phyloP scores from a whole-genome alignment of 257 asterid genomes.

The Apocynum venetum region DNA sequence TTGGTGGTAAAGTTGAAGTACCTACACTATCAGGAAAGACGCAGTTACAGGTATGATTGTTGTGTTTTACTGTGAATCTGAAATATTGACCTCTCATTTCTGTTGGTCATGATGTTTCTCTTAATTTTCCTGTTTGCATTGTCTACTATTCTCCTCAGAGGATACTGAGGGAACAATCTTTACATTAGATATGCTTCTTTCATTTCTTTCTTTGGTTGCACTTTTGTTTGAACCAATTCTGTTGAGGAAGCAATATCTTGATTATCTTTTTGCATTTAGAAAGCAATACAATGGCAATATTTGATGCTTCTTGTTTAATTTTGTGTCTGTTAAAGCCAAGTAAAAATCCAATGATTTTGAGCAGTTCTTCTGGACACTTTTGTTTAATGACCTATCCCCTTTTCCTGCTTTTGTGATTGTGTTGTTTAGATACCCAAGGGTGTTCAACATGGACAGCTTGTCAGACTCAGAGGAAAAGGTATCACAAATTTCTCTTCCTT shows the following conservation, averaged over 20 bases:
- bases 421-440: constrained; percentile 79
- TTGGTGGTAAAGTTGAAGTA: constrained; percentile 83
- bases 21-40: constrained; percentile 73
- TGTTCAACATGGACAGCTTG: constrained; percentile 85
- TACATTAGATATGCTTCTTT: neutral
- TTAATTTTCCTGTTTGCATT: neutral
- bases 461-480: constrained; percentile 85
- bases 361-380: constrained; percentile 3
- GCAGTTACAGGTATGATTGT: constrained; percentile 43
- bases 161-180: neutral
- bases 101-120: neutral
- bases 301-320: neutral
- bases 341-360: neutral
- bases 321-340: neutral
- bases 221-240: neutral
- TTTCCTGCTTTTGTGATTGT: constrained; percentile 19
- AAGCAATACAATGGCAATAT: neutral
- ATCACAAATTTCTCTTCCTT: constrained; percentile 7
- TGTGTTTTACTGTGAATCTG: constrained; percentile 12
- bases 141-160: neutral
- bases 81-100: constrained; percentile 4
- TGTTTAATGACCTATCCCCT: constrained; percentile 13
- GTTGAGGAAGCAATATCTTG: neutral
- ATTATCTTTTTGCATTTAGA: neutral
- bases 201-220: constrained; percentile 2